Evolutionary conservation across 2,329 filamentous ascomycete species (phyloP).

Genomic region (Fusarium mexicanum): DNA sequence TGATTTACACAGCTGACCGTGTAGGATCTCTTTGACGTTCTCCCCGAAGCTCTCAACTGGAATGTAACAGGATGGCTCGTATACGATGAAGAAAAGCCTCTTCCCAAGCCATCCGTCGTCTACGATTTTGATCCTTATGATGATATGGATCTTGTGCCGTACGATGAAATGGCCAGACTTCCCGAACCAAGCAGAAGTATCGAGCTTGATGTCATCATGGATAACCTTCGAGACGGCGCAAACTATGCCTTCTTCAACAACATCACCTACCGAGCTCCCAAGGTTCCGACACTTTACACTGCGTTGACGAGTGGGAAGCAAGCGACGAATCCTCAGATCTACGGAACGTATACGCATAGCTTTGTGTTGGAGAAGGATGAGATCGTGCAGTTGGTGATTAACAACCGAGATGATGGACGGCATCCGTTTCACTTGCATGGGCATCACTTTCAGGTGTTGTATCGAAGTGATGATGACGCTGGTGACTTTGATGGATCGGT

Average conservation of each 20-base stretch:
- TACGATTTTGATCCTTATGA: constrained; percentile 75
- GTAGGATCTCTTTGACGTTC: constrained; percentile 71
- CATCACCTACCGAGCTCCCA: constrained; percentile 77
- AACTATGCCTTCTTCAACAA: constrained; percentile 77
- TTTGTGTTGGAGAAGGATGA: constrained; percentile 74
- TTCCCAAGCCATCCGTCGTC: constrained; percentile 63
- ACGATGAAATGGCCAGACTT: constrained; percentile 70
- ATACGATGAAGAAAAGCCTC: constrained; percentile 59
- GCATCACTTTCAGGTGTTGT: constrained; percentile 75
- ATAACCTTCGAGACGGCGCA: constrained; percentile 69
- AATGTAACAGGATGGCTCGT: constrained; percentile 73
- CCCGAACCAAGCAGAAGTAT: constrained; percentile 71
- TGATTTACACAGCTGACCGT: constrained; percentile 8
- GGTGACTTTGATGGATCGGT: constrained; percentile 63
- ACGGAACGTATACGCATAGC: constrained; percentile 72
- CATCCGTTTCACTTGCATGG: constrained; percentile 85
- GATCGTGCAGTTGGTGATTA: constrained; percentile 79
- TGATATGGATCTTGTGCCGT: constrained; percentile 76
- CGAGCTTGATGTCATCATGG: constrained; percentile 70
- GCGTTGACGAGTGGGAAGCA: constrained; percentile 71
- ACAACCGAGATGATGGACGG: constrained; percentile 76
- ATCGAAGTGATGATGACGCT: constrained; percentile 66
- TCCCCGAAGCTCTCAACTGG: constrained; percentile 75
- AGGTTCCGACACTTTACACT: constrained; percentile 84
- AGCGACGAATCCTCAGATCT: constrained; percentile 67